Conservation (phyloP, 2,329 filamentous ascomycete genomes). For the Cordyceps fumosorosea region DNA sequence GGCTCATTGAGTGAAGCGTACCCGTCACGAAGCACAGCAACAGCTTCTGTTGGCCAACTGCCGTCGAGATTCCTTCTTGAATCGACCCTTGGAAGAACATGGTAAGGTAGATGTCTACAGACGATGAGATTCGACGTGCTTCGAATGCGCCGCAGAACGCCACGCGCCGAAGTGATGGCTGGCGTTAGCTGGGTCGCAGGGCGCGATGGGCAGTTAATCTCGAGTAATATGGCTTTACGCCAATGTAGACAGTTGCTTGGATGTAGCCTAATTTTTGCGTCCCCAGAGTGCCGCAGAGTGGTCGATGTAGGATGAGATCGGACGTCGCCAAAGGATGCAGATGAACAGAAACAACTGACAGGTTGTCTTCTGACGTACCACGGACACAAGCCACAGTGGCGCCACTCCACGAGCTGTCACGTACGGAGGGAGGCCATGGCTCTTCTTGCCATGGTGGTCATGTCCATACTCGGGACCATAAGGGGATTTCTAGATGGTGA, state of each 20-base stretch:
- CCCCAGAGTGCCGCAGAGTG: background rate
- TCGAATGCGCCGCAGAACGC: background rate
- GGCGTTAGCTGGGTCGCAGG: background rate
- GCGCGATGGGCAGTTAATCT: background rate
- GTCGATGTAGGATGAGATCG: background rate
- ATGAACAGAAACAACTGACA: background rate
- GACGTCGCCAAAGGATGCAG: background rate
- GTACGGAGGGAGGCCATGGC: no score
- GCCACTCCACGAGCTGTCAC: background rate
- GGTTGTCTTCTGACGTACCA: background rate
- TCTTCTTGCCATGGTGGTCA: background rate
- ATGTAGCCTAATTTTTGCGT: background rate
- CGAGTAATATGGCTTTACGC: background rate
- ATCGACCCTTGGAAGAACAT: conserved; percentile 83
- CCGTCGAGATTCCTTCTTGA: conserved; percentile 71
- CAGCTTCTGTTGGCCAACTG: conserved; percentile 67
- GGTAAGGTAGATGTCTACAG: conserved; percentile 5
- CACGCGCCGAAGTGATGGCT: background rate
- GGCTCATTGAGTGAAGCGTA: conserved; percentile 30
- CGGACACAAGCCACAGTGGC: conserved; percentile 4
- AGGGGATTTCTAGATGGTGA: no score
- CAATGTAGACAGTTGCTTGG: background rate
- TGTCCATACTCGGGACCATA: background rate
- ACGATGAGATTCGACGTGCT: background rate
- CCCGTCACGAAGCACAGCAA: conserved; percentile 82